A percentile compares a stretch with the other conserved stretches of the same genome.
These are phyloP conservation scores for Viola odorata DNA, from an alignment of 345 rosid species.

Conservation along the genomic window DNA sequence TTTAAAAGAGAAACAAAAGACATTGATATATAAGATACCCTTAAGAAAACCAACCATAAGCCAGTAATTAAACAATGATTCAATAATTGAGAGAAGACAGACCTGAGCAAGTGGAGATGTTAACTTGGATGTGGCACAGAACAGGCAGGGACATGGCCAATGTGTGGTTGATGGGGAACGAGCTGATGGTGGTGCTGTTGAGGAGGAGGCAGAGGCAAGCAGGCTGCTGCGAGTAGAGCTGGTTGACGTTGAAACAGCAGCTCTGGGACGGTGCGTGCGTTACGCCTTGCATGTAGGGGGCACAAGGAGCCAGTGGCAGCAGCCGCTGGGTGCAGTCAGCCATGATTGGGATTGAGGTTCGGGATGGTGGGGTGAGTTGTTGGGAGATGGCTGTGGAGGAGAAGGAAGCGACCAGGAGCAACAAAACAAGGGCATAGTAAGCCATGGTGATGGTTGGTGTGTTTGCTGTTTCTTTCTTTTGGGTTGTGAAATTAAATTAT, in stretches of 20 bases:
- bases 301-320: conserved; percentile 57
- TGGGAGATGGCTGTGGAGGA: conserved; percentile 33
- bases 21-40: not conserved
- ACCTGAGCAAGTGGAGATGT: conserved; percentile 59
- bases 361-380: conserved; percentile 15
- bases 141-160: conserved; percentile 55
- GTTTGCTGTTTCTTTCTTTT: conserved; percentile 1
- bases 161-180: conserved; percentile 60
- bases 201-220: conserved; percentile 67
- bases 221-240: conserved; percentile 44
- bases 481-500: conserved; percentile 9
- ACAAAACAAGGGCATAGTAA: conserved; percentile 16
- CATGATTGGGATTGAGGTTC: conserved; percentile 23
- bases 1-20: not conserved
- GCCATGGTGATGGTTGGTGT: conserved; percentile 21
- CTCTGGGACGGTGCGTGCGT: conserved; percentile 42
- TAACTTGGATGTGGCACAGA: conserved; percentile 45
- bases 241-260: conserved; percentile 68
- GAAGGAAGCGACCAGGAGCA: conserved; percentile 23
- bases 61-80: too few species aligned
- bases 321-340: conserved; percentile 48
- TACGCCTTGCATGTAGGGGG: conserved; percentile 62
- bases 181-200: conserved; percentile 38
- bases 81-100: not conserved
- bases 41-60: not conserved